phyloP scores from a whole-genome alignment of 805 yeast genomes.

The Kuraishia borneana region DNA sequence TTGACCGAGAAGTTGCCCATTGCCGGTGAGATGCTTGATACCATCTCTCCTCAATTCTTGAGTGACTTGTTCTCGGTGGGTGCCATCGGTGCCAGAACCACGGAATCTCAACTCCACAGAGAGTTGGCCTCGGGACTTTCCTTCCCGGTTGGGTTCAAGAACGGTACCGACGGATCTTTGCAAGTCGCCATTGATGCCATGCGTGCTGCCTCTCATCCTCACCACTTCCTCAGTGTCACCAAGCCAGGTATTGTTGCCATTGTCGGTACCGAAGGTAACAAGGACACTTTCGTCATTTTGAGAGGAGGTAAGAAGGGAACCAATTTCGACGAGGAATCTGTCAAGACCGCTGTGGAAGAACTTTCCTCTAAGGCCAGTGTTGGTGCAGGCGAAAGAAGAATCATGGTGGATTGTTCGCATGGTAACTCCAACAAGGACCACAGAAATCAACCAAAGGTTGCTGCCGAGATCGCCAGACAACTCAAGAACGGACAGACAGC shows the following conservation, averaged over 20 bases:
- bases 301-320: slow-evolving; percentile 96
- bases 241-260: slow-evolving; percentile 96
- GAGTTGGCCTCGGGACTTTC: slow-evolving; percentile 95
- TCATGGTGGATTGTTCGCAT: slow-evolving; percentile 97
- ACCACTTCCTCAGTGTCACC: slow-evolving; percentile 95
- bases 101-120: slow-evolving; percentile 96
- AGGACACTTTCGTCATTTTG: slow-evolving; percentile 84
- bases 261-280: slow-evolving; percentile 91
- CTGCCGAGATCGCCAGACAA: slow-evolving; percentile 71
- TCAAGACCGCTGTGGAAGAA: slow-evolving; percentile 60
- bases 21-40: slow-evolving; percentile 96
- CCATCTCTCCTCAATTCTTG: slow-evolving; percentile 92
- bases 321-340: slow-evolving; percentile 77
- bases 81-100: slow-evolving; percentile 98
- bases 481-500: slow-evolving; percentile 67
- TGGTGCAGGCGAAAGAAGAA: slow-evolving; percentile 34
- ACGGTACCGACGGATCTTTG: slow-evolving; percentile 94
- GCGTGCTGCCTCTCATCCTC: slow-evolving; percentile 82
- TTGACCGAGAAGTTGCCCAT: slow-evolving; percentile 83
- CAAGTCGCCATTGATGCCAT: slow-evolving; percentile 93
- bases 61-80: slow-evolving; percentile 88
- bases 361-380: slow-evolving; percentile 25
- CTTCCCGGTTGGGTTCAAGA: slow-evolving; percentile 98
- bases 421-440: slow-evolving; percentile 93
- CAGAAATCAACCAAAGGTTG: slow-evolving; percentile 93